Base-by-base conservation (phyloP, 495 filamentous ascomycete genomes). In the Penicillium arizonense region DNA sequence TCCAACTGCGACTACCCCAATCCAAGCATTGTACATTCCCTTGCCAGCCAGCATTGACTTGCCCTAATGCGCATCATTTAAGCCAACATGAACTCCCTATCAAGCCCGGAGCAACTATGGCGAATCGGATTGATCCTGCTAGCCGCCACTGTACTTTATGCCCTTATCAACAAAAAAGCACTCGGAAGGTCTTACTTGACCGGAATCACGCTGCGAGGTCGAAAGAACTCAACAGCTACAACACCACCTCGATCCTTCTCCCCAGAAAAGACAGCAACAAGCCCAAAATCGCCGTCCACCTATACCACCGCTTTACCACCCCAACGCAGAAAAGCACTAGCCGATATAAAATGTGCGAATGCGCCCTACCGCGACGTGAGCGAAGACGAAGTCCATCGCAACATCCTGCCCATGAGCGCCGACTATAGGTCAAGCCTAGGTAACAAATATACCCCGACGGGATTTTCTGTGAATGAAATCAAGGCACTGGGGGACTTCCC, bases 401-500 rank as follows among this genome's bases (percentile, higher is more conserved):
- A 69, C 5, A 52, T 73, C 11, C 58, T 81, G 5, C 73, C 79
- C 23, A 77, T 78, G 68, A 69, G 67, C 7, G 58, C 62, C 38
- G 59, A 80, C 40, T 82, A 79, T 50, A 52, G 53, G 21, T 57
- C 57, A 11, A 74, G 70, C 55, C 58, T 64, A 39, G 58, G 70
- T 41, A 58, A 67, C 16, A 58, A 62, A 32, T 84, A 78, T 50
- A 87, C 82, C 0, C 73, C 82, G 0, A 86, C 76, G 48, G 82
- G 76, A 26, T 79, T 86, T 51, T 86, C 89, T 4, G 73, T 84
- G 2, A 78, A 79, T 20, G 91, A 96, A 51, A 77, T 96, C 64
- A 82, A 83, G 49, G 79, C 77, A 0, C 72, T 95, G 14, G 91
- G 90, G 0, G 81, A 90, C 53, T 95, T 96, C 55, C 90, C 91